phyloP scores from a whole-genome alignment of 352 stramenopile genomes.

The Albugo laibachii region DNA sequence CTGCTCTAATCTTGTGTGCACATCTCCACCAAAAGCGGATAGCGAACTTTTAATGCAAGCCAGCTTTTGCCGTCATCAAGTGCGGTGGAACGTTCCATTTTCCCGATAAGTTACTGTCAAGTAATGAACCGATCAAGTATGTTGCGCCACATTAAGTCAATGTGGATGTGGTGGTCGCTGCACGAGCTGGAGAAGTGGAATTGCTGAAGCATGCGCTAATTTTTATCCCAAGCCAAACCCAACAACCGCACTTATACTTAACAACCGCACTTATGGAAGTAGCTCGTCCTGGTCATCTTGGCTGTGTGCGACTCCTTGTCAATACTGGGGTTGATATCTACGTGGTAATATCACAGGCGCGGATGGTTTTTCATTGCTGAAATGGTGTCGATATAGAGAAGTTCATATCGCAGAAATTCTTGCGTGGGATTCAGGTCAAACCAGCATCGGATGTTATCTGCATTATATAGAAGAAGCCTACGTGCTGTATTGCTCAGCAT shows the following conservation, averaged over 20 bases:
- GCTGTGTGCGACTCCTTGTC: conserved; percentile 47
- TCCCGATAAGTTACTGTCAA: conserved; percentile 51
- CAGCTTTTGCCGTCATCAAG: conserved; percentile 50
- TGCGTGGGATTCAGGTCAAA: conserved; percentile 27
- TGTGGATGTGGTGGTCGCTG: conserved; percentile 45
- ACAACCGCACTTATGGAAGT: conserved; percentile 75
- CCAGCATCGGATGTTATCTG: conserved; percentile 57
- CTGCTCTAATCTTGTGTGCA: conserved; percentile 27
- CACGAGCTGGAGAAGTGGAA: conserved; percentile 47
- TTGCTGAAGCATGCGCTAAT: conserved; percentile 42
- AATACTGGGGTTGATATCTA: conserved; percentile 39
- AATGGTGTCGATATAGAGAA: conserved; percentile 20
- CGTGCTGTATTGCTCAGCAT: conserved; percentile 13
- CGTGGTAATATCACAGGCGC: conserved; percentile 12
- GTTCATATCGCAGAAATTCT: conserved; percentile 53
- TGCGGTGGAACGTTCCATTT: conserved; percentile 62
- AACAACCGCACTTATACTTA: too few relatives aligned
- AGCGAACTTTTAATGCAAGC: conserved; percentile 34
- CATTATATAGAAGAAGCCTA: conserved; percentile 58
- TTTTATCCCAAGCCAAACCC: conserved; percentile 33
- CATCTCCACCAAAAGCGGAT: conserved; percentile 44
- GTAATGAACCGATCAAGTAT: conserved; percentile 37
- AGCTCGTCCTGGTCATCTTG: conserved; percentile 52
- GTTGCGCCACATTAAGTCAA: conserved; percentile 50
- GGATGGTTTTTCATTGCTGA: not conserved